Percentiles rank a stretch among this genome's conserved stretches.
Conservation (phyloP, 495 filamentous ascomycete genomes). For the Xylaria nigripes region DNA sequence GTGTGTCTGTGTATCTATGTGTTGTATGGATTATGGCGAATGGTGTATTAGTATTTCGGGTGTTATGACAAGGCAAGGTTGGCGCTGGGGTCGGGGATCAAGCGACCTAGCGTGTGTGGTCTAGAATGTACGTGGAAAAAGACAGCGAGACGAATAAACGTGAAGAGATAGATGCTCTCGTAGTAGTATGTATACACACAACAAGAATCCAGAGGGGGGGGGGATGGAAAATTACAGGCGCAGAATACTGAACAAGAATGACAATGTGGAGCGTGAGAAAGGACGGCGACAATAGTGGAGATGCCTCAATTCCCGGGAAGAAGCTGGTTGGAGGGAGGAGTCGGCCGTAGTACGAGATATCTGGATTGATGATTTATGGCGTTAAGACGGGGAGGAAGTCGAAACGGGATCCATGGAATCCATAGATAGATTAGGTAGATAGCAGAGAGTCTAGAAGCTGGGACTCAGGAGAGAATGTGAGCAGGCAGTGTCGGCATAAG, state of each 20-base stretch:
- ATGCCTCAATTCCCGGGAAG: background rate
- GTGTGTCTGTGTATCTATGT: background rate
- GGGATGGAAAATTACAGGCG: background rate
- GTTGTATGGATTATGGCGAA: background rate
- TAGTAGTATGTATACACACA: constrained; percentile 11
- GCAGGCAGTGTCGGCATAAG: background rate
- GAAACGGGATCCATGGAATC: background rate
- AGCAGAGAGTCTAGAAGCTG: background rate
- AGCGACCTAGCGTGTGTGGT: constrained; percentile 22
- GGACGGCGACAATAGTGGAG: constrained; percentile 3
- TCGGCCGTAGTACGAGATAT: background rate
- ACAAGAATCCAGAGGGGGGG: background rate
- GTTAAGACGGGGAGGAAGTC: background rate
- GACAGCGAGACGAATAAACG: constrained; percentile 5
- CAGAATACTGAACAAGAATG: constrained; percentile 1
- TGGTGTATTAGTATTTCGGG: background rate
- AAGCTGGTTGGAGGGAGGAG: background rate
- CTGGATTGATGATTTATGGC: background rate
- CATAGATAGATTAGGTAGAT: too few relatives aligned
- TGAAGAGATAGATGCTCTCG: constrained; percentile 11
- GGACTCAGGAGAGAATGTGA: background rate
- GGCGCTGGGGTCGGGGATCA: constrained; percentile 11
- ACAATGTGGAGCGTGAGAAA: background rate
- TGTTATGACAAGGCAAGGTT: background rate
- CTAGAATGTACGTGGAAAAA: constrained; percentile 12